These are phyloP conservation scores for Exophiala lecanii-corni DNA, from an alignment of 2,329 filamentous ascomycete species.

Conservation along the genomic window DNA sequence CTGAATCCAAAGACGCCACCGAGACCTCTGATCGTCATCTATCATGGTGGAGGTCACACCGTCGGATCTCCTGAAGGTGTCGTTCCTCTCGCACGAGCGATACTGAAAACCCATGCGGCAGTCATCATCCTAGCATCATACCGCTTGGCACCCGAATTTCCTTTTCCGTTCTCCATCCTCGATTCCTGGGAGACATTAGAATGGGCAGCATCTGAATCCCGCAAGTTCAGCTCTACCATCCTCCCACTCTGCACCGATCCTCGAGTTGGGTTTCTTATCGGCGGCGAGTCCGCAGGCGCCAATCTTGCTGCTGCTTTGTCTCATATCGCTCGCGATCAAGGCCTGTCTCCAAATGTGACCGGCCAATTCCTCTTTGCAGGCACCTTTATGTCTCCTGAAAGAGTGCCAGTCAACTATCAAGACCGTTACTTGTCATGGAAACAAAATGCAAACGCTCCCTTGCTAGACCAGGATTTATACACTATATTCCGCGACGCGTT, in stretches of 20 bases:
- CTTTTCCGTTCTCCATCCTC: conserved; percentile 41
- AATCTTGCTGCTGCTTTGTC: conserved; percentile 37
- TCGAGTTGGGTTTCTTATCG: conserved; percentile 44
- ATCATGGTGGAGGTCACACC: conserved; percentile 29
- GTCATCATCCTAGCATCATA: conserved; percentile 28
- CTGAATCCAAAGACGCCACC: background rate
- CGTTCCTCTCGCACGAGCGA: conserved; percentile 20
- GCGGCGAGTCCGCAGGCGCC: conserved; percentile 46
- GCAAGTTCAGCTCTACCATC: conserved; percentile 30
- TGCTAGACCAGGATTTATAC: conserved; percentile 30
- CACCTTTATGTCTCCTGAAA: conserved; percentile 29
- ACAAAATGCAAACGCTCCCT: conserved; percentile 39
- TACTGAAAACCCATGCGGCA: conserved; percentile 23
- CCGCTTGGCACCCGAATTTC: conserved; percentile 43
- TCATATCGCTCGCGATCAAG: conserved; percentile 40
- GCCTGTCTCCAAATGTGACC: conserved; percentile 40
- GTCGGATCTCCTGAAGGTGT: conserved; percentile 25
- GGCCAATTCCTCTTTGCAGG: conserved; percentile 44
- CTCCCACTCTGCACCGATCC: conserved; percentile 37
- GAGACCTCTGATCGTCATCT: conserved; percentile 25
- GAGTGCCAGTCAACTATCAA: conserved; percentile 37
- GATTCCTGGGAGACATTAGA: conserved; percentile 45
- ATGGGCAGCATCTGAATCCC: conserved; percentile 34
- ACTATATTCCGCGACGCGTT: conserved; percentile 30
- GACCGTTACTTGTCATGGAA: conserved; percentile 36